These are phyloP conservation scores for Fusarium sp. DNA, from an alignment of 2,329 filamentous ascomycete genomes.

Conservation along the genomic window DNA sequence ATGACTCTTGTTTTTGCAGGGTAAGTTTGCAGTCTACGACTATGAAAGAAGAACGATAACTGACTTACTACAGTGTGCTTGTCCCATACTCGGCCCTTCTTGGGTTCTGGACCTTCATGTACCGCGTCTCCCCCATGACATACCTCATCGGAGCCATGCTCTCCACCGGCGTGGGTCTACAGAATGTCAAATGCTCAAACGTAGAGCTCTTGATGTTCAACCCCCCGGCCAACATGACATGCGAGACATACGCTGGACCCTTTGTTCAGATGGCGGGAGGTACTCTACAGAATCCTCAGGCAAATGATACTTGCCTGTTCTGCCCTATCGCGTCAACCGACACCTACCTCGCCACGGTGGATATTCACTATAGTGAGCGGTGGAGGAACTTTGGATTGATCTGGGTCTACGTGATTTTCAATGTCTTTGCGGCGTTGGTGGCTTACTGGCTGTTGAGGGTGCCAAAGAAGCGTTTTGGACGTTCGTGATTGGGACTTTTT, in stretches of 20 bases:
- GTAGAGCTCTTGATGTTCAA: conserved; percentile 5
- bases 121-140: conserved; percentile 18
- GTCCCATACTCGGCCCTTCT: conserved; percentile 1
- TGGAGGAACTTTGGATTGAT: conserved; percentile 22
- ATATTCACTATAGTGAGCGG: conserved; percentile 7
- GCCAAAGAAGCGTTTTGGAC: conserved; percentile 3
- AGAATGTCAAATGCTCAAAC: not conserved
- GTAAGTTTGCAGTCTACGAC: conserved; percentile 43
- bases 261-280: conserved; percentile 60
- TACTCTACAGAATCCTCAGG: conserved; percentile 53
- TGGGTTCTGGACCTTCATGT: conserved; percentile 27
- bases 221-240: conserved; percentile 53
- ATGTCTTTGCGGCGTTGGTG: not conserved
- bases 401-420: conserved; percentile 12
- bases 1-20: conserved; percentile 37
- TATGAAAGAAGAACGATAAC: conserved; percentile 46
- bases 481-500: too few relatives aligned
- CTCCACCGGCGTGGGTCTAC: conserved; percentile 1
- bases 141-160: conserved; percentile 22
- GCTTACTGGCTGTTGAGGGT: conserved; percentile 24
- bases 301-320: conserved; percentile 1
- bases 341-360: not conserved
- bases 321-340: conserved; percentile 8
- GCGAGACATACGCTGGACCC: conserved; percentile 59
- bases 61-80: not conserved